Evolutionary conservation across 768 basidiomycete species (phyloP).

Genomic region (Suillus decipiens): DNA sequence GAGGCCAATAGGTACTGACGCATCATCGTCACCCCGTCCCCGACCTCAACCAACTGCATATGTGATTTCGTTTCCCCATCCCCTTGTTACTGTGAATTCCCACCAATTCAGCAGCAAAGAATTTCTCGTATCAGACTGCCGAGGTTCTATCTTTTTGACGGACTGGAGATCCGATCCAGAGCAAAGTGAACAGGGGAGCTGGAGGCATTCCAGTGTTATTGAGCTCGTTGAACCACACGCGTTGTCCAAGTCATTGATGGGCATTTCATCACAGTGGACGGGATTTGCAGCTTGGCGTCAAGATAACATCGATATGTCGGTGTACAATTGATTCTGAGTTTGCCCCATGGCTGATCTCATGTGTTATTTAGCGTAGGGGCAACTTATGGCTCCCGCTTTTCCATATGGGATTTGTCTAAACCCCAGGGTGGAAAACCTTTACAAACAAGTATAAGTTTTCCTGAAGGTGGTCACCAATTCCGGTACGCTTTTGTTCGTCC

Average conservation of each 20-base stretch:
- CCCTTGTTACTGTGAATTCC: conserved; percentile 66
- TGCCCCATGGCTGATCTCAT: neutral
- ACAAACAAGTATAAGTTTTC: conserved; percentile 60
- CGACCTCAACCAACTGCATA: conserved; percentile 77
- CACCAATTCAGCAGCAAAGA: conserved; percentile 78
- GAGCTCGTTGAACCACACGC: conserved; percentile 75
- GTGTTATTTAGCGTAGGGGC: conserved; percentile 61
- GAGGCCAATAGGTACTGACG: conserved; percentile 28
- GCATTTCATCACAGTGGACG: conserved; percentile 46
- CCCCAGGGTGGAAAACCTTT: conserved; percentile 74
- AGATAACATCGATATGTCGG: conserved; percentile 73
- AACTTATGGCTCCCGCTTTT: conserved; percentile 69
- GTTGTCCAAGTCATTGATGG: conserved; percentile 53
- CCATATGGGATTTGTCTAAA: conserved; percentile 75
- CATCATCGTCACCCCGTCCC: conserved; percentile 33
- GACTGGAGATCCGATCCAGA: conserved; percentile 81
- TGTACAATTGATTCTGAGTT: conserved; percentile 14
- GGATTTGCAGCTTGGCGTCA: conserved; percentile 71
- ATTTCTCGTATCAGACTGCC: conserved; percentile 74
- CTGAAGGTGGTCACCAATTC: conserved; percentile 68
- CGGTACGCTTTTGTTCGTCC: conserved; percentile 44
- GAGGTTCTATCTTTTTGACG: conserved; percentile 73
- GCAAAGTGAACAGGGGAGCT: conserved; percentile 48
- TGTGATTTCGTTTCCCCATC: conserved; percentile 70
- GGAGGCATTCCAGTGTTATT: conserved; percentile 64